Evolutionary conservation across 768 basidiomycete species (phyloP).

Genomic region (Podaxis sp.): DNA sequence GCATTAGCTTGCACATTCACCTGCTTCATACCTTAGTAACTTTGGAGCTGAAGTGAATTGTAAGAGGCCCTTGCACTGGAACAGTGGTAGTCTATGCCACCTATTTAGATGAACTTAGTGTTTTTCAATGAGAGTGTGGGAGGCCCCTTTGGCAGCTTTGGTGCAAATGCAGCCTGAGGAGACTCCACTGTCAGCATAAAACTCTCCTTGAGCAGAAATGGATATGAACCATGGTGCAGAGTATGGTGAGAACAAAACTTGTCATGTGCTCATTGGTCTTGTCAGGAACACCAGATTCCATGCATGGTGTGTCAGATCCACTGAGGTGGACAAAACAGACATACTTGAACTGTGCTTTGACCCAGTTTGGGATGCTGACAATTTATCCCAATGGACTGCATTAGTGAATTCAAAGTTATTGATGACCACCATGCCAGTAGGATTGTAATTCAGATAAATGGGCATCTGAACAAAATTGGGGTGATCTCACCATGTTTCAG

Average conservation of each 20-base stretch:
- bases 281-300: not conserved
- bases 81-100: too few relatives aligned
- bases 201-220: conserved; percentile 1
- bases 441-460: conserved; percentile 97
- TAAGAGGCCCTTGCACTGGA: too few relatives aligned
- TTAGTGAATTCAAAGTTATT: conserved; percentile 97
- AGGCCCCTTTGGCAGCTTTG: conserved; percentile 99
- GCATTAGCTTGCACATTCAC: too few relatives aligned
- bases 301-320: conserved; percentile 22
- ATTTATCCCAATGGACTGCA: conserved; percentile 67
- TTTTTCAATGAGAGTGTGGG: conserved; percentile 98
- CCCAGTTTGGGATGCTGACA: not conserved
- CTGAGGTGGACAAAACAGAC: conserved; percentile 37
- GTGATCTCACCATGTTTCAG: conserved; percentile 99
- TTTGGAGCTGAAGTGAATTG: too few relatives aligned
- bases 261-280: conserved; percentile 19
- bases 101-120: conserved; percentile 59
- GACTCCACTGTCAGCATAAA: conserved; percentile 19
- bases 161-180: conserved; percentile 96
- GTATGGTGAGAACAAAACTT: conserved; percentile 23
- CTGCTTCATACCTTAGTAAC: too few relatives aligned
- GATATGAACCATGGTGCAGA: conserved; percentile 45
- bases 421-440: conserved; percentile 99
- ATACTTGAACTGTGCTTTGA: not conserved
- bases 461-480: conserved; percentile 98